Evolutionary conservation across 2,329 filamentous ascomycete species (phyloP).

Genomic region (Ophiostoma quercus): DNA sequence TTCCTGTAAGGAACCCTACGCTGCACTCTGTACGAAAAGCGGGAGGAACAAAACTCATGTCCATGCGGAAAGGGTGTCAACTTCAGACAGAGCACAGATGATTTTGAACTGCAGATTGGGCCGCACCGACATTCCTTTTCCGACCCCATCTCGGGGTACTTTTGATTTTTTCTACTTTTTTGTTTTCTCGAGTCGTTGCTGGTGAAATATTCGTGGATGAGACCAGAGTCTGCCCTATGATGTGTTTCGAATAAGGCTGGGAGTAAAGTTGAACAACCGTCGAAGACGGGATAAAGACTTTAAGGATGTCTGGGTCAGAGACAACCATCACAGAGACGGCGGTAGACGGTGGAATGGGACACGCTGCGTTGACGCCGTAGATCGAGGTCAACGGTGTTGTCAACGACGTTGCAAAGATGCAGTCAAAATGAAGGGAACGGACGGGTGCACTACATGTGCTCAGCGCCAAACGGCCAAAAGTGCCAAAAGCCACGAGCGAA

Average conservation of each 20-base stretch:
- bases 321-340: not conserved
- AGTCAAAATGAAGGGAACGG: not conserved
- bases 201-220: too few species aligned
- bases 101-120: slow-evolving; percentile 24
- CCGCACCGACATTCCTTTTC: slow-evolving; percentile 24
- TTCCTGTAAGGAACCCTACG: not conserved
- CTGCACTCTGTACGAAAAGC: not conserved
- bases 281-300: not conserved
- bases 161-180: not conserved
- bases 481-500: not conserved
- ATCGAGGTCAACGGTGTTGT: not conserved
- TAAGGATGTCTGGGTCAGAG: not conserved
- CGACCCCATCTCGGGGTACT: slow-evolving; percentile 9
- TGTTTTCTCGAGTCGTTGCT: not conserved
- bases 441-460: not conserved
- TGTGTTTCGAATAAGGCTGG: slow-evolving; percentile 1
- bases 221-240: too few species aligned
- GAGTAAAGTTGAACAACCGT: not conserved
- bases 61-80: not conserved
- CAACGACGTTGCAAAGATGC: too few species aligned
- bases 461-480: not conserved
- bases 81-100: slow-evolving; percentile 17
- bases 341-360: not conserved
- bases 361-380: not conserved
- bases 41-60: not conserved